phyloP scores from a whole-genome alignment of 306 rosid species.

The Lathyrus oleraceus region DNA sequence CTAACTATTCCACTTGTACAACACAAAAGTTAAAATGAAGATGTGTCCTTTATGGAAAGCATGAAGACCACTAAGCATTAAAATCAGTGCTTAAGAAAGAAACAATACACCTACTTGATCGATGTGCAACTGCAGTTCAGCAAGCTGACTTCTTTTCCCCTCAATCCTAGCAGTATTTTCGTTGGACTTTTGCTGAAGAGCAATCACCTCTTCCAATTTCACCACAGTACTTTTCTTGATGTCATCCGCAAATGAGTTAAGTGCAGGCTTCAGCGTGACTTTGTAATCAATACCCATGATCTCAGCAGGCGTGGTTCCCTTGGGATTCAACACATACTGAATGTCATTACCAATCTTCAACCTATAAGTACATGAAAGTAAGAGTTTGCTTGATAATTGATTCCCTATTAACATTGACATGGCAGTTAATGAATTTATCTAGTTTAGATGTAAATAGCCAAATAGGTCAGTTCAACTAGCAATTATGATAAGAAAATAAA shows the following conservation, averaged over 20 bases:
- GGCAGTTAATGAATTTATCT: background rate
- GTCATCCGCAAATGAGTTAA: constrained; percentile 53
- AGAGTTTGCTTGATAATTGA: background rate
- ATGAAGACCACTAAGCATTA: background rate
- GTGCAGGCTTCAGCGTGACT: constrained; percentile 59
- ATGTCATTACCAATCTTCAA: constrained; percentile 63
- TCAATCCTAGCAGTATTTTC: constrained; percentile 62
- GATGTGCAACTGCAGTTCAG: constrained; percentile 45
- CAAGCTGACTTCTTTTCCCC: constrained; percentile 56
- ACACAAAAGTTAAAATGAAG: background rate
- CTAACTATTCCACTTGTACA: background rate
- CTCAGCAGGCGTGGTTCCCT: constrained; percentile 74
- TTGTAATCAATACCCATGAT: constrained; percentile 83
- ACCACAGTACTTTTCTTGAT: constrained; percentile 65
- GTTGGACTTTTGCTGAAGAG: constrained; percentile 59
- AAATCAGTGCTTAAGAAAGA: constrained; percentile 1
- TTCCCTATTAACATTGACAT: background rate
- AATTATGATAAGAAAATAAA: background rate
- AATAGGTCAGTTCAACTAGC: background rate
- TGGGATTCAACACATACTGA: constrained; percentile 69
- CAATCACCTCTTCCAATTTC: constrained; percentile 61
- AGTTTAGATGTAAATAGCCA: background rate
- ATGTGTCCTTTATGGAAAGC: background rate
- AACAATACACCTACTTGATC: constrained; percentile 60
- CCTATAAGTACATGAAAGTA: constrained; percentile 47